A percentile compares a stretch with the other conserved stretches of the same genome.
Conservation (phyloP, 371 early-diverging fungal genomes). For the Lichtheimia corymbifera region DNA sequence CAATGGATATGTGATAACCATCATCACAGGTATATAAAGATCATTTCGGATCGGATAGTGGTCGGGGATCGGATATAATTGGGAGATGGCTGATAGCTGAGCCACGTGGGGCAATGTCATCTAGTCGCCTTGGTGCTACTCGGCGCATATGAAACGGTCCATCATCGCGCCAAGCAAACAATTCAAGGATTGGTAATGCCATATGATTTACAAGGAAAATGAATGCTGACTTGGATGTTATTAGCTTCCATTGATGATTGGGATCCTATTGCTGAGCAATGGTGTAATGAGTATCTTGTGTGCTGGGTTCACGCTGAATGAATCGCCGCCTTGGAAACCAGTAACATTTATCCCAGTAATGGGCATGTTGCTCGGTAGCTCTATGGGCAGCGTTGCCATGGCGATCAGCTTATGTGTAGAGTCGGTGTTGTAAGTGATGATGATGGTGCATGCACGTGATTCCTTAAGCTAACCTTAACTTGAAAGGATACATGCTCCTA, state of each 20-base stretch:
- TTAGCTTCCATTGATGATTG: conserved; percentile 51
- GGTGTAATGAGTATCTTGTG: conserved; percentile 53
- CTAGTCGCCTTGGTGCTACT: conserved; percentile 10
- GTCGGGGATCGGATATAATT: no score
- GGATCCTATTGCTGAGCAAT: conserved; percentile 48
- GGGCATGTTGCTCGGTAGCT: conserved; percentile 87
- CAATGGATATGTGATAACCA: conserved; percentile 1
- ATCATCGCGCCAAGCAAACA: conserved; percentile 7
- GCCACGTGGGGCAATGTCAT: not conserved
- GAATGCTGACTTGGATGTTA: not conserved
- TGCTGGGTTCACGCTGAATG: conserved; percentile 65
- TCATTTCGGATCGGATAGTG: no score
- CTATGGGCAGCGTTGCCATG: conserved; percentile 82
- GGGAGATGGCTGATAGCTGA: no score
- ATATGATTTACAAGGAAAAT: not conserved
- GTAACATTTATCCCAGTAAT: conserved; percentile 83
- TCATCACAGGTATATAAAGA: conserved; percentile 10
- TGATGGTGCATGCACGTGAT: not conserved
- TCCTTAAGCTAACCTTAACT: not conserved
- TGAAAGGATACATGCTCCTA: conserved; percentile 2
- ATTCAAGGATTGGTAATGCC: conserved; percentile 7
- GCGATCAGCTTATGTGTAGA: conserved; percentile 68
- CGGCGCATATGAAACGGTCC: conserved; percentile 14
- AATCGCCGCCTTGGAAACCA: conserved; percentile 73
- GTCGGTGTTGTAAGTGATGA: conserved; percentile 44